Percentiles rank a stretch among this genome's conserved stretches.
These are phyloP conservation scores for Phytopythium aichiense DNA, from an alignment of 352 stramenopile species.

Conservation along the genomic window DNA sequence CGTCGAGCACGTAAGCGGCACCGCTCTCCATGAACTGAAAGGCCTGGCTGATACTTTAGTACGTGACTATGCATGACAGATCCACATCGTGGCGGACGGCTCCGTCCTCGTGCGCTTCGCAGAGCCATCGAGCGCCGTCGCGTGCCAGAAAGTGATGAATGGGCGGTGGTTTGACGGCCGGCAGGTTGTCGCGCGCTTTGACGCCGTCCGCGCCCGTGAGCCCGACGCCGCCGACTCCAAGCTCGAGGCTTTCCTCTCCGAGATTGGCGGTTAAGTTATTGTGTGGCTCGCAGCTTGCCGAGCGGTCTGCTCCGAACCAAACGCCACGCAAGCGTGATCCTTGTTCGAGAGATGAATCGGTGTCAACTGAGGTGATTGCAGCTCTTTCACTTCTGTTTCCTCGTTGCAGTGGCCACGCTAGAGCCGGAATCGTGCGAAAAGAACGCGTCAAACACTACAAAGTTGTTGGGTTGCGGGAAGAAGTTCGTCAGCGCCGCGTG, in stretches of 20 bases:
- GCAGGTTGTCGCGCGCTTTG: conserved; percentile 58
- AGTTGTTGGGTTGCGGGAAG: conserved; percentile 77
- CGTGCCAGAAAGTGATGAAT: conserved; percentile 76
- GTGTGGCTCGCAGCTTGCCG: neutral
- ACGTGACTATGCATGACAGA: conserved; percentile 14
- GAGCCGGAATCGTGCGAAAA: conserved; percentile 29
- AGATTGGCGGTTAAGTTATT: conserved; percentile 32
- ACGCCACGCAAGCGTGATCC: neutral
- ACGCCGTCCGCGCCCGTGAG: conserved; percentile 50
- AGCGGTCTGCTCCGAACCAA: neutral
- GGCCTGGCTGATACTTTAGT: neutral
- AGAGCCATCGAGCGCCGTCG: conserved; percentile 44
- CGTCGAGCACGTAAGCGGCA: conserved; percentile 53
- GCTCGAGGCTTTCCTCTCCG: conserved; percentile 76
- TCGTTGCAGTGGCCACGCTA: neutral
- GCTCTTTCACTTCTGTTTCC: neutral
- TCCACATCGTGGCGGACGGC: conserved; percentile 59
- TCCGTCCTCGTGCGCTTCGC: conserved; percentile 63
- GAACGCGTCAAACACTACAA: conserved; percentile 79
- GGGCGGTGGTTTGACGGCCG: conserved; percentile 74
- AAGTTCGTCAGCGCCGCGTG: conserved; percentile 45
- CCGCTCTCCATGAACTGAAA: neutral
- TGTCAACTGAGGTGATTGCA: neutral
- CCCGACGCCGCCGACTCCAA: conserved; percentile 64
- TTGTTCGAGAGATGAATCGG: neutral